Evolutionary conservation across 2,329 filamentous ascomycete species (phyloP), one percentile per base, ranked within the genome.

Genomic region (Arthrinium phaeospermum): DNA sequence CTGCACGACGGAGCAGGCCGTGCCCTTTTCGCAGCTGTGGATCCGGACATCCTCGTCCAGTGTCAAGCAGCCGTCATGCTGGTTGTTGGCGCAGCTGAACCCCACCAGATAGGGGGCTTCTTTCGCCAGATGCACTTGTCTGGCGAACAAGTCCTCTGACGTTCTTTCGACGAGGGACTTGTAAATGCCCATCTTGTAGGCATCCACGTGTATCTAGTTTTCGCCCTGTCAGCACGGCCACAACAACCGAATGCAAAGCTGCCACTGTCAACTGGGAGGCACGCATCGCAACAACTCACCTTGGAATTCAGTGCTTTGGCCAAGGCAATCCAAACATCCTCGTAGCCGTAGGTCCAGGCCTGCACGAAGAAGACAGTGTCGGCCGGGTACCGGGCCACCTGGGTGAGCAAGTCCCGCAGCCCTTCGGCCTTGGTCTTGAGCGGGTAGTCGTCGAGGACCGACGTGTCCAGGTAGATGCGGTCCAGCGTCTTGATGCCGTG

Each of bases 301-400:
- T 86, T 88, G 3, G 91, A 92, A 7, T 89, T 83, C 0, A 98
- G 84, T 14, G 91, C 89, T 30, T 91, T 88, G 0, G 94, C 91
- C 0, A 98, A 83, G 0, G 94, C 92, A 72, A 95, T 85, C 95
- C 95, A 98, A 0, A 98, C 94, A 70, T 97, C 93, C 80, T 98
- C 95, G 75, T 98, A 98, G 76, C 93, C 94, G 79, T 96, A 96
- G 0, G 96, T 98, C 95, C 95, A 98, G 0, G 94, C 90, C 72
- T 95, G 90, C 67, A 98, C 88, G 80, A 97, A 93, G 77, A 98
- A 98, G 0, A 92, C 81, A 0, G 94, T 97, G 51, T 94, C 89
- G 1, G 85, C 74, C 0, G 95, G 92, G 79, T 96, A 97, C 34
- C 83, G 79, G 0, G 83, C 81, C 0, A 98, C 87, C 75, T 94